phyloP scores from a whole-genome alignment of 2,329 filamentous ascomycete genomes.

The Dothideomycetidae sp. region DNA sequence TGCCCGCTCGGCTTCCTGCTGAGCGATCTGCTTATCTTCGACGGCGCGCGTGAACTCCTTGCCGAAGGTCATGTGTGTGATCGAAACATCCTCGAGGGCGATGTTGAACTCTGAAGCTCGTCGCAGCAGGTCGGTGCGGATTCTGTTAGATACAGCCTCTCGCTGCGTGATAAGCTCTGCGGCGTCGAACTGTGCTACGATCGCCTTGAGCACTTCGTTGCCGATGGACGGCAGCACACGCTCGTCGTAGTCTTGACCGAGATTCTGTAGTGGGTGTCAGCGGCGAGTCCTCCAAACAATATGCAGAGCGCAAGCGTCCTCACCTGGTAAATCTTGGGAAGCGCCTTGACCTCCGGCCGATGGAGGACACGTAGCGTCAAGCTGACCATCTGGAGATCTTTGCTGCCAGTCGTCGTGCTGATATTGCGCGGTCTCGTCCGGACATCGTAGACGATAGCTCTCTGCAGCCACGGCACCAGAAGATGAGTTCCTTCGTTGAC shows the following conservation, averaged over 20 bases:
- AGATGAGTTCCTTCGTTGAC: conserved; percentile 96
- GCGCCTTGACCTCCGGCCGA: conserved; percentile 76
- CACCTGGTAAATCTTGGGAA: conserved; percentile 98
- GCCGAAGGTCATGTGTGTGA: conserved; percentile 99
- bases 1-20: conserved; percentile 94
- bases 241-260: conserved; percentile 93
- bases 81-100: conserved; percentile 93
- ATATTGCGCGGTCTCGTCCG: conserved; percentile 96
- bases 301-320: too few species aligned
- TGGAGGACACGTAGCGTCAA: conserved; percentile 91
- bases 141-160: conserved; percentile 89
- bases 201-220: conserved; percentile 41
- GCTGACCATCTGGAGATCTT: conserved; percentile 99
- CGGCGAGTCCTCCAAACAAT: too few species aligned
- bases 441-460: conserved; percentile 89
- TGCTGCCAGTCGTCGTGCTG: conserved; percentile 90
- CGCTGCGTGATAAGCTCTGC: conserved; percentile 81
- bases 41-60: conserved; percentile 98
- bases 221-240: conserved; percentile 40
- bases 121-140: conserved; percentile 80
- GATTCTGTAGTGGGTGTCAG: conserved; percentile 46
- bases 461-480: conserved; percentile 88
- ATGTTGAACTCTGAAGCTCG: conserved; percentile 98
- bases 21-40: conserved; percentile 99
- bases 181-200: conserved; percentile 40